Percentiles rank a stretch among this genome's conserved stretches.
phyloP scores from a whole-genome alignment of 768 basidiomycete genomes.

The Leccinum subgranulosum region DNA sequence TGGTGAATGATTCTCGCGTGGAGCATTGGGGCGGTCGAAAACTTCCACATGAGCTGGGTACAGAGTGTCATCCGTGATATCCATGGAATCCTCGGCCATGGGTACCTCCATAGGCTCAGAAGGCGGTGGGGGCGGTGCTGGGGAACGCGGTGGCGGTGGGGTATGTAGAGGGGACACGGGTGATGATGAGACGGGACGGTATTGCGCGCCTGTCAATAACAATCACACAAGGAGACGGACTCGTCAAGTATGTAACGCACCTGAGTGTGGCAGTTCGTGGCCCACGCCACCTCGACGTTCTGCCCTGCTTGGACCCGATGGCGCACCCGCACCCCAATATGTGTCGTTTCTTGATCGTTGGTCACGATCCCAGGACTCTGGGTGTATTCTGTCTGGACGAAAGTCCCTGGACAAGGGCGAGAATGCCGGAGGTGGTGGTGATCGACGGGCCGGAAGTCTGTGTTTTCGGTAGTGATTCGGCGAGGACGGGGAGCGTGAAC shows the following conservation, averaged over 20 bases:
- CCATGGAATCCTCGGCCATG: conserved; percentile 1
- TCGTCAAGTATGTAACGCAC: conserved; percentile 2
- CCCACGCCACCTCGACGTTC: conserved; percentile 3
- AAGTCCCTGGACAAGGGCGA: conserved; percentile 39
- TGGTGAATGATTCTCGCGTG: conserved; percentile 45
- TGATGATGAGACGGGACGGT: conserved; percentile 22
- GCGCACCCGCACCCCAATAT: conserved; percentile 12
- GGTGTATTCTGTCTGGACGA: conserved; percentile 32
- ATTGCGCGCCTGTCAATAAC: conserved; percentile 12
- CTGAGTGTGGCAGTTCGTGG: conserved; percentile 8
- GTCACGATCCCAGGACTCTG: conserved; percentile 35
- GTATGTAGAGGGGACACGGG: conserved; percentile 23
- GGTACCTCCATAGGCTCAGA: conserved; percentile 37
- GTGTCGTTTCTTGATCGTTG: conserved; percentile 33
- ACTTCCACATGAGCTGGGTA: conserved; percentile 37
- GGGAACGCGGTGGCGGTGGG: conserved; percentile 22
- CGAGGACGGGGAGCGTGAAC: conserved; percentile 37
- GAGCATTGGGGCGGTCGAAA: conserved; percentile 47
- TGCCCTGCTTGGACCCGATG: conserved; percentile 4
- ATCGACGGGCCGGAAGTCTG: conserved; percentile 36
- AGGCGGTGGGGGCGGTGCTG: conserved; percentile 28
- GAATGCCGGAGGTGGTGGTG: conserved; percentile 34
- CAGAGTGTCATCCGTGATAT: conserved; percentile 30
- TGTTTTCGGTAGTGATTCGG: conserved; percentile 32
- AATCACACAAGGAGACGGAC: neutral